Evolutionary conservation across 225 moss, liverwort and hornwort genomes (phyloP), one percentile per base, ranked within the genome.

Genomic region (Thuidium tamariscinum): DNA sequence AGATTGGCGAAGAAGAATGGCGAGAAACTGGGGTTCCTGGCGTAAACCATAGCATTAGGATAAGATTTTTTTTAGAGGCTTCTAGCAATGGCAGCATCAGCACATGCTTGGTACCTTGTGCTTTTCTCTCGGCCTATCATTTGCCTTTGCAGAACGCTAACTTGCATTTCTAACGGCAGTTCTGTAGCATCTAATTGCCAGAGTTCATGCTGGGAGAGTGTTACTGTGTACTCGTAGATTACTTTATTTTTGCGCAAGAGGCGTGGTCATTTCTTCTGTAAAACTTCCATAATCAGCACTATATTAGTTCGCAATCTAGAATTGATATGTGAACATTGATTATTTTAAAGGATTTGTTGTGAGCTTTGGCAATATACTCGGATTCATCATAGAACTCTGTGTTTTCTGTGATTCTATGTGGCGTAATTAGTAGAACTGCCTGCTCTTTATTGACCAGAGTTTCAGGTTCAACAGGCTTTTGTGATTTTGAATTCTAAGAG

Each of bases 1-100:
- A 95, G 97, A 83, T 92, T 99, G 65, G 98, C 97, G 55, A 99
- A 99, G 92, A 96, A 96, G 93, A 99, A 97, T 34, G 98, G 97
- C 14, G 97, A 99, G 89, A 99, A 93, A 83, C 84, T 99, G 74
- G 97, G 98, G 20, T 99, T 99, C 49, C 86, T 99, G 85, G 96
- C 97, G 3, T 96, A 91, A 87, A 21, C 80, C n/a, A 37, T 79
- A 86, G 39, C 63, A 77, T 22, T 37, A 70, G 79, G 37, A 57
- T 39, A 30, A 69, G 73, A 61, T 16, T 51, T 74, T 89, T 75
- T 36, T 32, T 19, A 56, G 62, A 81, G 63, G 70, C 55, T 82
- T 77, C 70, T 52, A 82, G 65, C 78, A 57, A 73, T 72, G 66
- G 64, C 56, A 55, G 86, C 66, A 55, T 36, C 36, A 48, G n/a